These are phyloP conservation scores for Yamadazyma buinensis DNA, from an alignment of 1,139 yeast species.

Conservation along the genomic window DNA sequence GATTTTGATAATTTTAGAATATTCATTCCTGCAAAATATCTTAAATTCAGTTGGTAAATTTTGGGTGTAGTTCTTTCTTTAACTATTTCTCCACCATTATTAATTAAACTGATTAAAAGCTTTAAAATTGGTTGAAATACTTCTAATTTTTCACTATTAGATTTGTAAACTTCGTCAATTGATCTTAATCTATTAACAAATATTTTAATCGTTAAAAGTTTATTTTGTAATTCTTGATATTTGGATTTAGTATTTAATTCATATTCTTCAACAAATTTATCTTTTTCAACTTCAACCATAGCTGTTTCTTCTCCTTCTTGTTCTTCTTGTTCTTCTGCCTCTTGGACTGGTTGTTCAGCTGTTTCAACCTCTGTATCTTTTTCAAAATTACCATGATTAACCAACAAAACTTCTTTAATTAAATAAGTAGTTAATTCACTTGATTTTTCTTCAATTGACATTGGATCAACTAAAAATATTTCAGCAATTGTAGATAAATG, in stretches of 20 bases:
- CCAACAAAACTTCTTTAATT: constrained; percentile 58
- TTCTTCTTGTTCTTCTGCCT: too few relatives aligned
- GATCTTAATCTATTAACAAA: constrained; percentile 63
- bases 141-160: constrained; percentile 23
- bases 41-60: constrained; percentile 53
- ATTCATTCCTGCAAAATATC: constrained; percentile 66
- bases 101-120: constrained; percentile 60
- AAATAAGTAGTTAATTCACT: constrained; percentile 57
- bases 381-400: constrained; percentile 31
- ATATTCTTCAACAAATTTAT: constrained; percentile 22
- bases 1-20: constrained; percentile 62
- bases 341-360: neutral
- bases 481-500: constrained; percentile 62
- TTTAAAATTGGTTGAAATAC: constrained; percentile 64
- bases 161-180: constrained; percentile 27
- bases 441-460: constrained; percentile 49
- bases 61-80: constrained; percentile 58
- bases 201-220: constrained; percentile 53
- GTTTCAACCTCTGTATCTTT: constrained; percentile 16
- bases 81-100: constrained; percentile 80
- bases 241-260: constrained; percentile 20
- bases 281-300: constrained; percentile 17
- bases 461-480: constrained; percentile 50
- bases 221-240: constrained; percentile 34
- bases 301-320: constrained; percentile 8